Percentiles rank a stretch among this genome's conserved stretches.
Conservation (phyloP, 257 asterid species). For the Penstemon davidsonii region DNA sequence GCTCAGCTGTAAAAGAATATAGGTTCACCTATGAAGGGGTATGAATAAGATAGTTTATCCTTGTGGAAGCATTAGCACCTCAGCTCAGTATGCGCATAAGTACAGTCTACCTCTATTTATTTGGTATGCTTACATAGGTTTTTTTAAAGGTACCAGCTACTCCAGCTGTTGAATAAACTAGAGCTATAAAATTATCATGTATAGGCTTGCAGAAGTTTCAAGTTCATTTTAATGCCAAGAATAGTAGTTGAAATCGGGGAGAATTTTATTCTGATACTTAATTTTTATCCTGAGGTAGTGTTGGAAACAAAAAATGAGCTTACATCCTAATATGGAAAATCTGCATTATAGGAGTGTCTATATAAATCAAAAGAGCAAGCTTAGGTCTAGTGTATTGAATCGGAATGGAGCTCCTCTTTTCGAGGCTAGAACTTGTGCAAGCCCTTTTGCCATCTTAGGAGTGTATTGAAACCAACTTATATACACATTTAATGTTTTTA, state of each 20-base stretch:
- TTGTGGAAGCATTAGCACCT: background rate
- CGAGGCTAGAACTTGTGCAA: constrained; percentile 1
- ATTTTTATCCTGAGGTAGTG: background rate
- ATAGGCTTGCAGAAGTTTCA: constrained; percentile 2
- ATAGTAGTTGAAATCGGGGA: background rate
- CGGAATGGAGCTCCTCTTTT: background rate
- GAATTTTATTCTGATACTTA: constrained; percentile 3
- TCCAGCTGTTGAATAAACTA: background rate
- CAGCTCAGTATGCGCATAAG: too few species aligned
- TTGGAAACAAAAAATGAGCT: background rate
- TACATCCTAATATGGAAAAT: constrained; percentile 1
- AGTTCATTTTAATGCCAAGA: background rate
- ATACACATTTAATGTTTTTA: background rate
- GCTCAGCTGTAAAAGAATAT: too few species aligned
- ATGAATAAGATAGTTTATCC: too few species aligned
- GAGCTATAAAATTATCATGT: background rate
- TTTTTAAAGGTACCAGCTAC: constrained; percentile 18
- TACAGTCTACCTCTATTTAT: too few species aligned
- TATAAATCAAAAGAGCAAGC: constrained; percentile 11
- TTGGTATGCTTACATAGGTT: constrained; percentile 6
- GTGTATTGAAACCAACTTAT: background rate
- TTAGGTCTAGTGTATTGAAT: constrained; percentile 16
- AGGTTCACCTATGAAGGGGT: too few species aligned
- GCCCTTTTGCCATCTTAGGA: constrained; percentile 7
- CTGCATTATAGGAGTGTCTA: background rate